These are phyloP conservation scores for Aspergillus sclerotioniger DNA, from an alignment of 495 filamentous ascomycete species.

Conservation along the genomic window DNA sequence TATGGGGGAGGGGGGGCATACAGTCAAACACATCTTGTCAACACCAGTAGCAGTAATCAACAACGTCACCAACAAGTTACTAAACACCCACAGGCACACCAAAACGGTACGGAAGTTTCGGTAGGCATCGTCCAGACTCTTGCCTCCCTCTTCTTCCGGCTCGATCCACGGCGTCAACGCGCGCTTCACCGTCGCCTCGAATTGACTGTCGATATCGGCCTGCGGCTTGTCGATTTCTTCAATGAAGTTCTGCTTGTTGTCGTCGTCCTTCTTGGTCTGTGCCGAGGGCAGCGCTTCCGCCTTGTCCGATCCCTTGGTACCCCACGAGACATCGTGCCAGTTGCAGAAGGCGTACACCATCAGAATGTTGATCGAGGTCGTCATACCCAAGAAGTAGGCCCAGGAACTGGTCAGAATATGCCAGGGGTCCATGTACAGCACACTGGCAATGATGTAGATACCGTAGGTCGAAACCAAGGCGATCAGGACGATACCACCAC, in stretches of 20 bases:
- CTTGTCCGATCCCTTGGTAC: constrained; percentile 98
- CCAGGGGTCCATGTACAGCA: constrained; percentile 99
- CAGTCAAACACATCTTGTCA: constrained; percentile 72
- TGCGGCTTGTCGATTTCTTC: constrained; percentile 96
- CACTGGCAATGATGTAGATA: constrained; percentile 89
- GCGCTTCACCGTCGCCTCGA: constrained; percentile 92
- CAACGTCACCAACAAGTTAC: constrained; percentile 77
- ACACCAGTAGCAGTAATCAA: constrained; percentile 82
- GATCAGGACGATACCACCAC: constrained; percentile 81
- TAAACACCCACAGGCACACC: constrained; percentile 89
- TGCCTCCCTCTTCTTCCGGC: constrained; percentile 68
- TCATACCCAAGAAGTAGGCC: constrained; percentile 87
- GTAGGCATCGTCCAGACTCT: constrained; percentile 92
- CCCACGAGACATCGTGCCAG: constrained; percentile 99
- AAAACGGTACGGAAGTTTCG: constrained; percentile 95
- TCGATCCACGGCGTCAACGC: constrained; percentile 74
- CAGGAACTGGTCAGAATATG: constrained; percentile 99
- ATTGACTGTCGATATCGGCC: constrained; percentile 95
- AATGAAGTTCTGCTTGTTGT: constrained; percentile 80
- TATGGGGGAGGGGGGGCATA: constrained; percentile 52
- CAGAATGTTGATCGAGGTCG: constrained; percentile 96
- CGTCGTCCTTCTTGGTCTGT: constrained; percentile 75
- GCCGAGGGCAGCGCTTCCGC: constrained; percentile 87
- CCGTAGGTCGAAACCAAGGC: constrained; percentile 92
- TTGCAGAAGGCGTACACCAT: constrained; percentile 99